Evolutionary conservation across 2,329 filamentous ascomycete genomes (phyloP), one percentile per base, ranked within the genome.

Genomic region (Metarhizium album): DNA sequence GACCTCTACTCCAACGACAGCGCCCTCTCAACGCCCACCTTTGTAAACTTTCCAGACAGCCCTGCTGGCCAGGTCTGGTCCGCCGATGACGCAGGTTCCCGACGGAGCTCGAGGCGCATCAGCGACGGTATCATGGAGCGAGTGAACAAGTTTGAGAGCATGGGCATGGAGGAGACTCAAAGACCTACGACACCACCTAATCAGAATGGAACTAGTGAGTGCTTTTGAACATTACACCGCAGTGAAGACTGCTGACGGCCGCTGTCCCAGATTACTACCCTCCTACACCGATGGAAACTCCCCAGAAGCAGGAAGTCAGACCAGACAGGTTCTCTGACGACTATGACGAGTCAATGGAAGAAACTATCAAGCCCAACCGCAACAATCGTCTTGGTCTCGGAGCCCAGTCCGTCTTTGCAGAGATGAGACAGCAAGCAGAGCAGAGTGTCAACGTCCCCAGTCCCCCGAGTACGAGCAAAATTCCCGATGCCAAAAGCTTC

Each of bases 241-340:
- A 24, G 22, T 51, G 29, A 53, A 40, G 40, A 31, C 48, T 48
- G 47, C n/a, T 53, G 11, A 47, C 16, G 31, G 29, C 53, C 48
- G 46, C 47, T 50, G 45, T 53, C 27, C 33, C 52, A 83, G 82
- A 71, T 57, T 83, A 80, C 59, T 79, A 80, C 56, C 84, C 84
- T 52, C 77, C 83, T 45, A 87, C 84, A 27, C 84, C 85, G 49
- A 78, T 76, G 59, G 79, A 81, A 48, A 86, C 82, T 20, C 83
- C 84, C 42, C 73, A 75, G 54, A 74, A 75, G 66, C 67, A 71
- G 37, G 63, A 69, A 45, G 56, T 65, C 16, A 65, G 66, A 3
- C 69, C 70, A 2, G 69, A 64, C 57, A 67, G 84, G 49, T 84
- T 84, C 60, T 64, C 74, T 2, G 79, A 83, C 24, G 74, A 72